Evolutionary conservation across 805 yeast genomes (phyloP).

Genomic region (Isabelozyma rhagii): DNA sequence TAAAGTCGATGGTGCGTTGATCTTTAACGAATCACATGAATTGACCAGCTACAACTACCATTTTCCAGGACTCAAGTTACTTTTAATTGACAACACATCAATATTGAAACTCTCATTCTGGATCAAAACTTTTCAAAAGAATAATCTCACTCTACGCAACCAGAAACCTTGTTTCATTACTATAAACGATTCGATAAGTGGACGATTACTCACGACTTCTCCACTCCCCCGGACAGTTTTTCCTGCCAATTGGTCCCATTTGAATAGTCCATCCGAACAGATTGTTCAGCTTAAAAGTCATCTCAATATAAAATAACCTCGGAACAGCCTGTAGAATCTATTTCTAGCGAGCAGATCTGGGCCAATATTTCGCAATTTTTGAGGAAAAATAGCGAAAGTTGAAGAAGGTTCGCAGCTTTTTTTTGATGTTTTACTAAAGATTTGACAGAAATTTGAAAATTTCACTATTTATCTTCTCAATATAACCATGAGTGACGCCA

Average conservation of each 20-base stretch:
- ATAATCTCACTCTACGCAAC: slow-evolving; percentile 6
- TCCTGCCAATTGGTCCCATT: neutral
- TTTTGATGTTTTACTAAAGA: too few relatives aligned
- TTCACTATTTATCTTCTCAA: neutral
- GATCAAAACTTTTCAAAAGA: slow-evolving; percentile 11
- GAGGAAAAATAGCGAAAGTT: neutral
- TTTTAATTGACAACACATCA: slow-evolving; percentile 20
- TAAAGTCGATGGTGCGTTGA: slow-evolving; percentile 12
- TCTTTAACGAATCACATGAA: slow-evolving; percentile 4
- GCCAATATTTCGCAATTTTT: too few relatives aligned
- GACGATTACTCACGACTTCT: slow-evolving; percentile 8
- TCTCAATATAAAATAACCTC: neutral
- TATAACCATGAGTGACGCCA: slow-evolving; percentile 24
- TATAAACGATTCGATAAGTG: slow-evolving; percentile 12
- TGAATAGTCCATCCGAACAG: neutral
- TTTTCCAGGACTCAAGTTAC: slow-evolving; percentile 14
- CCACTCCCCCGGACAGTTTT: slow-evolving; percentile 1
- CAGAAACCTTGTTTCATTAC: slow-evolving; percentile 8
- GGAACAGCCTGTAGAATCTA: too few relatives aligned
- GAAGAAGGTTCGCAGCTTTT: neutral
- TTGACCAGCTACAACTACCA: neutral
- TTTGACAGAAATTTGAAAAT: too few relatives aligned
- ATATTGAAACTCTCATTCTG: slow-evolving; percentile 10
- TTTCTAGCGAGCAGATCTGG: too few relatives aligned
- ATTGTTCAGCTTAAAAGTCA: neutral